Evolutionary conservation across 306 rosid species (phyloP).

Genomic region (Canavalia ensiformis): DNA sequence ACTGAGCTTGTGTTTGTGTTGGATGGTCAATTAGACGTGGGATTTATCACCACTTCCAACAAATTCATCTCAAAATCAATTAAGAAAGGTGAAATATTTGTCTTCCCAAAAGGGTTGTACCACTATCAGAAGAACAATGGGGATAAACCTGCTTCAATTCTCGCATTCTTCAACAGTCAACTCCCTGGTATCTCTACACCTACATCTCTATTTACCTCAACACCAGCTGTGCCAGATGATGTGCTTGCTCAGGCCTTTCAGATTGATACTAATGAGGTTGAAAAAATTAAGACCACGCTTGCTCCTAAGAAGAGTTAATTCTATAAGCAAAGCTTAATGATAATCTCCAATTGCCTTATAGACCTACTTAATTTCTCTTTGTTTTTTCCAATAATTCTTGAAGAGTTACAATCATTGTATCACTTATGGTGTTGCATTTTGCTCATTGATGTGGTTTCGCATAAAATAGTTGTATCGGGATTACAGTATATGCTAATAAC

Average conservation of each 20-base stretch:
- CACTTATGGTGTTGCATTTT: slow-evolving; percentile 31
- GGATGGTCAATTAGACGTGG: slow-evolving; percentile 63
- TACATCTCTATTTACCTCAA: slow-evolving; percentile 55
- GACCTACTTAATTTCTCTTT: background rate
- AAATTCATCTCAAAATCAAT: slow-evolving; percentile 59
- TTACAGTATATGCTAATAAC: background rate
- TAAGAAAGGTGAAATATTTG: slow-evolving; percentile 62
- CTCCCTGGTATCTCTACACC: slow-evolving; percentile 61
- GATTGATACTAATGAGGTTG: slow-evolving; percentile 53
- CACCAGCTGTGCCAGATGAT: slow-evolving; percentile 55
- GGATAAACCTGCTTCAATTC: slow-evolving; percentile 52
- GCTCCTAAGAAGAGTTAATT: slow-evolving; percentile 60
- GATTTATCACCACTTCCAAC: slow-evolving; percentile 62
- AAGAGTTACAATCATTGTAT: slow-evolving; percentile 29
- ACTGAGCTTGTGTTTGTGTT: slow-evolving; percentile 62
- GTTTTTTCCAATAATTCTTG: slow-evolving; percentile 5
- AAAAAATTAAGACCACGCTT: slow-evolving; percentile 52
- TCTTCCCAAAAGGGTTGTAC: slow-evolving; percentile 60
- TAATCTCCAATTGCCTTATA: background rate
- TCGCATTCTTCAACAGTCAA: slow-evolving; percentile 62
- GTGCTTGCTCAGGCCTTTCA: slow-evolving; percentile 61
- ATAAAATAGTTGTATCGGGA: background rate
- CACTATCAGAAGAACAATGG: slow-evolving; percentile 66
- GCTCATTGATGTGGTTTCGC: background rate
- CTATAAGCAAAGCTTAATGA: background rate